Evolutionary conservation across 306 rosid species (phyloP).

Genomic region (Malus sylvestris): DNA sequence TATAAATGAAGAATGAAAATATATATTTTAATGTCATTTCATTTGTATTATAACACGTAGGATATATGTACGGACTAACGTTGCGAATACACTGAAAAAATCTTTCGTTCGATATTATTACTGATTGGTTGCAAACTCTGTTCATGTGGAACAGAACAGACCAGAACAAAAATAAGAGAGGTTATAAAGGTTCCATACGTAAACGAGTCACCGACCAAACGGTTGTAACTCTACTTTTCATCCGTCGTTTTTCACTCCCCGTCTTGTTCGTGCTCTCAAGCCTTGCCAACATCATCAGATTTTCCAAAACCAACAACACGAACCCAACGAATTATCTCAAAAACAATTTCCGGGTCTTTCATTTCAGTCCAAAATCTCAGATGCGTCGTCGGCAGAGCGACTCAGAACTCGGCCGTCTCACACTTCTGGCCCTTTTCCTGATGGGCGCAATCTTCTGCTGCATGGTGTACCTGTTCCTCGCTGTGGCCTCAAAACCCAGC

Average conservation of each 20-base stretch:
- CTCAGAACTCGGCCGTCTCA: conserved; percentile 39
- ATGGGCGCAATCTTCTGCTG: conserved; percentile 51
- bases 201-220: neutral
- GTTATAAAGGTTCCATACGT: neutral
- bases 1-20: no score
- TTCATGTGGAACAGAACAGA: neutral
- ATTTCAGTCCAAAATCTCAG: conserved; percentile 6
- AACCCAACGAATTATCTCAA: neutral
- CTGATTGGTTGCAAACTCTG: no score
- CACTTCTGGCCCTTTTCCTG: conserved; percentile 40
- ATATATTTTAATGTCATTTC: no score
- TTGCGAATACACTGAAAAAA: no score
- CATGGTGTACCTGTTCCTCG: conserved; percentile 39
- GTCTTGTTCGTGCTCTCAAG: no score
- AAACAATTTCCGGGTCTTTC: conserved; percentile 20
- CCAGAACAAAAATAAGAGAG: neutral
- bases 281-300: neutral
- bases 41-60: no score
- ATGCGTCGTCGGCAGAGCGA: conserved; percentile 73
- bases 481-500: conserved; percentile 10
- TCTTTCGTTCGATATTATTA: no score
- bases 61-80: no score
- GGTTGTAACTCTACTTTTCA: neutral
- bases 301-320: neutral
- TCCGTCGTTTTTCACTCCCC: no score